Base-by-base conservation (phyloP, 2,329 filamentous ascomycete species). In the Xylariaceae sp. region DNA sequence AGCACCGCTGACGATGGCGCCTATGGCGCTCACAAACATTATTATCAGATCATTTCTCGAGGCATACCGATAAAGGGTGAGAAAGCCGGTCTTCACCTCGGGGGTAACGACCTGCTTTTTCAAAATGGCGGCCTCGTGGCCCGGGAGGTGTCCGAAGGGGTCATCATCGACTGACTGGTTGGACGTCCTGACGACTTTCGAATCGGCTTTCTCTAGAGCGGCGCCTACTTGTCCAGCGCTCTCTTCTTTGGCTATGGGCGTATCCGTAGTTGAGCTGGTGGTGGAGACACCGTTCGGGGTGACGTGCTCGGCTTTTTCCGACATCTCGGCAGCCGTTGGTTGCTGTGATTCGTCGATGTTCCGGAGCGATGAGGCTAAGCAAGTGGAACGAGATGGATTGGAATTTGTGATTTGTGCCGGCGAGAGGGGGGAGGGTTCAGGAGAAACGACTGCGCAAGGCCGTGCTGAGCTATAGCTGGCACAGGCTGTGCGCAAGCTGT, bases 1-100 rank as follows among this genome's bases (percentile, higher is more conserved):
- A 52, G 89, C 89, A 57, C 91, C 90, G 18, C 85, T 88, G 32
- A 80, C 85, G 62, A 93, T 89, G 61, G 89, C 82, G 54, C 83
- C 84, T 51, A 93, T 65, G 23, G 78, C 70, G 48, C 87, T 83
- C 52, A 90, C 72, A 40, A 73, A 65, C 41, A 91, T 81, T 67
- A 92, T 85, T 58, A 86, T 61, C 16, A 87, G 67, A 67, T 93
- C 89, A 61, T 79, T 81, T 47, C 74, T 79, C 1, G 86, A 87
- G 2, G 89, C 83, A 76, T 91, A 93, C 60, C 89, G 84, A 70
- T 84, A 91, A 19, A 92, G 77, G 0, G 82, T 83, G 58, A 79
- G 77, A 60, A 87, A 81, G n/a, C 83, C 86, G 32, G 89, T 79
- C 65, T 85, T 85, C 54, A 86, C 77, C 10, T 82, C 77, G 29